Base-by-base conservation (phyloP, 495 filamentous ascomycete species). In the Bombardia bombarda region DNA sequence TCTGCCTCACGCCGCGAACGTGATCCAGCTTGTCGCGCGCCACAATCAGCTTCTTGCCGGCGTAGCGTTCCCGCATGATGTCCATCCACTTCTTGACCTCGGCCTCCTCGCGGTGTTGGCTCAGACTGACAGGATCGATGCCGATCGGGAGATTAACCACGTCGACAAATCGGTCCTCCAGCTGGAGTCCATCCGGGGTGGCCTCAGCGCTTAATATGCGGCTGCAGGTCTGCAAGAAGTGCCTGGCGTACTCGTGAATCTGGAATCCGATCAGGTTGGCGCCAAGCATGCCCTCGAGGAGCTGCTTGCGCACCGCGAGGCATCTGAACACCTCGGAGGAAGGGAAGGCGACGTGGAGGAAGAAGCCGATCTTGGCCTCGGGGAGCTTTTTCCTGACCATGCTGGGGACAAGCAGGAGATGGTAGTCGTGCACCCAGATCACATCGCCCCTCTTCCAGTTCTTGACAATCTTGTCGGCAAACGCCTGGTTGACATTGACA, bases 351-450 rank as follows among this genome's bases (percentile, higher is more conserved):
- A 90, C 86, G 56, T 96, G 90, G 32, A 96, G 68, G 63, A 96
- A 96, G 63, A 96, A 90, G 20, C 90, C 89, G 58, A 96, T 95
- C 61, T 90, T 81, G 19, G 87, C 88, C 50, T 95, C 86, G 1
- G 90, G 88, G 36, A 92, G 70, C 60, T 77, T 79, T 66, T 90
- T 83, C 18, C 90, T 80, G 23, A 95, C 69, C 89, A 96, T 95
- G 16, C 67, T 72, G 2, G 90, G 90, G n/a, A 95, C 86, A n/a
- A 96, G 69, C 8, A 94, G 69, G 13, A 96, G 71, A 56, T 96
- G 90, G 55, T 96, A 96, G 58, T 96, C 90, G 61, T 96, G 86
- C 45, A 96, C 69, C 90, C 90, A 96, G 44, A 96, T 85, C 26
- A 79, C 77, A 61, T 96, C 90, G 20, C 86, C 87, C 4, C 82